Conservation (phyloP, 805 yeast genomes). For the Ogataea angusta region DNA sequence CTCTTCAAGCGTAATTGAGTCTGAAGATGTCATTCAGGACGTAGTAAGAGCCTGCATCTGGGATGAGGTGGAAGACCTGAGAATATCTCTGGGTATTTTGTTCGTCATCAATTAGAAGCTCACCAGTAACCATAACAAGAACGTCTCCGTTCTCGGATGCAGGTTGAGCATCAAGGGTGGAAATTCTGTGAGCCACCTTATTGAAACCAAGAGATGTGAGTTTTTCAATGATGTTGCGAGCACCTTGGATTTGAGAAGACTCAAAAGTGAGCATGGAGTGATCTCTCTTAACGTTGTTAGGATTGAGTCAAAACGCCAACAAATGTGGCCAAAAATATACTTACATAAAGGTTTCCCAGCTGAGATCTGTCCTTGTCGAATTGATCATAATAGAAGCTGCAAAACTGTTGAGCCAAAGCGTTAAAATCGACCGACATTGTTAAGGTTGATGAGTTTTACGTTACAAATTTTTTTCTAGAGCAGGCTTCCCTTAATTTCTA, state of each 20-base stretch:
- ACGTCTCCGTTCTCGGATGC: conserved; percentile 91
- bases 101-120: conserved; percentile 88
- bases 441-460: not conserved
- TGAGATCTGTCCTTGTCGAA: conserved; percentile 91
- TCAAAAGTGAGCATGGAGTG: conserved; percentile 98
- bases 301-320: not conserved
- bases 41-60: conserved; percentile 86
- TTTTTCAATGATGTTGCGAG: conserved; percentile 89
- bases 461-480: conserved; percentile 9
- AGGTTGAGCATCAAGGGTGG: conserved; percentile 97
- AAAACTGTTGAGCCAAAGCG: conserved; percentile 62
- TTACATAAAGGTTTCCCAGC: conserved; percentile 82
- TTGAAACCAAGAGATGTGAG: conserved; percentile 84
- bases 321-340: conserved; percentile 11
- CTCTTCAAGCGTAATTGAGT: conserved; percentile 67
- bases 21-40: conserved; percentile 97
- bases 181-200: conserved; percentile 89
- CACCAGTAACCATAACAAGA: conserved; percentile 97
- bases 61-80: conserved; percentile 95
- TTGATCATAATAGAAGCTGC: conserved; percentile 92
- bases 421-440: conserved; percentile 36
- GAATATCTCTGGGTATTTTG: conserved; percentile 94
- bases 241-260: conserved; percentile 91
- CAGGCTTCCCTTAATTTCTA: conserved; percentile 1
- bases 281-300: conserved; percentile 54